Base-by-base conservation (phyloP, 768 basidiomycete genomes). In the Tricholoma flavovirens region DNA sequence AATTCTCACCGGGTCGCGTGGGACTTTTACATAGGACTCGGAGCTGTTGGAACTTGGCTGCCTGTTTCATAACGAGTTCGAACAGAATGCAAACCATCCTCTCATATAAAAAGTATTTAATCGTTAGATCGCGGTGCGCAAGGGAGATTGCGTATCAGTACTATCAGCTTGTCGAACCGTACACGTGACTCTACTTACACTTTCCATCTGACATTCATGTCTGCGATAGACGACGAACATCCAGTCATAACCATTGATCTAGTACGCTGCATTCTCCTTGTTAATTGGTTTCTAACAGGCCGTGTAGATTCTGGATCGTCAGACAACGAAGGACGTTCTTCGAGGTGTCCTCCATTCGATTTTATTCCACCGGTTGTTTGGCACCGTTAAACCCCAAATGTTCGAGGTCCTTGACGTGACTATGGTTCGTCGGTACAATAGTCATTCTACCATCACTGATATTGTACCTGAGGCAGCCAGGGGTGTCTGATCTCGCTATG, bases 351-450 rank as follows among this genome's bases (percentile, higher is more conserved):
- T 93, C n/a, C 91, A 93, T 63, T 77, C 88, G 0, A 86, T 93
- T 49, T 73, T 93, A 14, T 93, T 93, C 66, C 90, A 93, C 65
- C 81, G 90, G 7, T 75, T 91, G 17, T 90, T 93, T 64, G 91
- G 90, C 3, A 84, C 82, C 0, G 79, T 93, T 42, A 89, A 86
- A 61, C 87, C 91, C 0, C 80, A 81, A 61, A 85, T 78, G 2
- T 86, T 88, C 57, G 90, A 93, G 56, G 84, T 93, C 0, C 77
- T 91, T 10, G 90, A 93, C 67, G 83, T 93, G 19, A 91, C 90
- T 1, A 86, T 93, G 84, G 90, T 90, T 52, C 38, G 83, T 60
- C 10, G 17, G 6, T n/a, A 1, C 42, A 2, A 12, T 4, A 12
- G 11, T 4, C 5, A 12, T 22, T 19, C 8, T 24, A 19, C 33